Evolutionary conservation across 495 filamentous ascomycete genomes (phyloP), one percentile per base, ranked within the genome.

Genomic region (Penicillium coffeae): DNA sequence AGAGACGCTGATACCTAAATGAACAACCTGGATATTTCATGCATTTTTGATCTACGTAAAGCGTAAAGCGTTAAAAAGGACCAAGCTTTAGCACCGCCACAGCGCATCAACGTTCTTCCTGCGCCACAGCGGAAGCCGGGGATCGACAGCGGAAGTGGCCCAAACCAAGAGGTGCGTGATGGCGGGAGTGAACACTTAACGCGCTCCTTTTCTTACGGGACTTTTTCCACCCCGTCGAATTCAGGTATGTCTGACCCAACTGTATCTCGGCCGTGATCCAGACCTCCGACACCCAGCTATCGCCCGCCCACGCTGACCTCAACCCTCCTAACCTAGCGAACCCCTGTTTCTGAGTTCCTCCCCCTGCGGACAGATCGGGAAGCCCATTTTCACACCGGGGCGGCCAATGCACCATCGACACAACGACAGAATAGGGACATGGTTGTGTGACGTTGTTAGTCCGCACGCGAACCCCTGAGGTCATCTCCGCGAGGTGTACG

Each of bases 61-160:
- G n/a, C n/a, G n/a, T n/a, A n/a, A n/a, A n/a, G n/a, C n/a, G n/a
- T n/a, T n/a, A n/a, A 30, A 30, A 30, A 30, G 25, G 4, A 30
- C 25, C 25, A 30, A 30, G 25, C 13, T 12, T n/a, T 15, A 21
- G 50, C 62, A 69, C 64, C 56, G 66, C 68, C 66, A 66, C 66
- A 51, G 16, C 64, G 69, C 55, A 66, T 62, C 50, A 71, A 64
- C 22, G 47, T 66, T 66, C 20, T 46, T 63, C 69, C 69, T 48
- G 50, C 45, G 55, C 62, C 60, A 63, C 54, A 56, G 61, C 53
- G 55, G 59, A 62, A 56, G 48, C 40, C 50, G 53, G 49, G 37
- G 68, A 68, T 69, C 64, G 61, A 52, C 66, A 49, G 58, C 62
- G 65, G 61, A 64, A 65, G 59, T 65, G 62, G 58, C 62, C 62